Evolutionary conservation across 225 moss, liverwort and hornwort species (phyloP).

Genomic region (Thuidium tamariscinum): DNA sequence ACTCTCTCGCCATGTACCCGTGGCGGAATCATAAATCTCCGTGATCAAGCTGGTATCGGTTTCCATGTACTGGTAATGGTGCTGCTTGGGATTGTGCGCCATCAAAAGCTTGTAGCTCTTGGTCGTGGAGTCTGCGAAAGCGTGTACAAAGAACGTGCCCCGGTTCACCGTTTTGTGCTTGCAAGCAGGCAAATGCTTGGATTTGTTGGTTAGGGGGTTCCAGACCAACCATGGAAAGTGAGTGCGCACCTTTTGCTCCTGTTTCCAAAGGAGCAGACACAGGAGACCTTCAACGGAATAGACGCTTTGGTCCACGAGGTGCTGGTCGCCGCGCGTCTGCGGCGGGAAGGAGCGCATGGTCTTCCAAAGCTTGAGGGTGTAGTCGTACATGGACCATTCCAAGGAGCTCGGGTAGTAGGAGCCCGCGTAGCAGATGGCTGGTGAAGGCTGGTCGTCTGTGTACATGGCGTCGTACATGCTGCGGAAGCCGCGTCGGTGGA

Average conservation of each 20-base stretch:
- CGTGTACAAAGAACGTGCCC: background rate
- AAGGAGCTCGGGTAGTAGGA: background rate
- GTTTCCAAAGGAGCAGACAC: background rate
- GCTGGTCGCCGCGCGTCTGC: background rate
- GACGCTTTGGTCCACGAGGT: background rate
- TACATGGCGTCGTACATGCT: background rate
- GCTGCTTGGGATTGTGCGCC: background rate
- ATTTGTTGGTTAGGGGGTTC: background rate
- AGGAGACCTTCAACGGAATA: background rate
- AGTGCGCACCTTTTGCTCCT: background rate
- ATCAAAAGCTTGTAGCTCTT: background rate
- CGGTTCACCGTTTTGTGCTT: background rate
- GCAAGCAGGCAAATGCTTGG: background rate
- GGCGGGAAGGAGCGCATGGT: background rate
- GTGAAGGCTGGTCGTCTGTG: background rate
- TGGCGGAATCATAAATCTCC: background rate
- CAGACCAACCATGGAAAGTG: background rate
- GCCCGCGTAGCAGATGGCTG: background rate
- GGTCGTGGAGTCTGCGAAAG: background rate
- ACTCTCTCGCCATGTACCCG: background rate
- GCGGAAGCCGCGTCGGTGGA: background rate
- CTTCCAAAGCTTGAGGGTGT: background rate
- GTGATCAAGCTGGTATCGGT: background rate
- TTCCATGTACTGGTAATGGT: background rate
- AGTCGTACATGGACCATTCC: background rate